Evolutionary conservation across 441 rosid genomes (phyloP).

Genomic region (Croton laevigatus): DNA sequence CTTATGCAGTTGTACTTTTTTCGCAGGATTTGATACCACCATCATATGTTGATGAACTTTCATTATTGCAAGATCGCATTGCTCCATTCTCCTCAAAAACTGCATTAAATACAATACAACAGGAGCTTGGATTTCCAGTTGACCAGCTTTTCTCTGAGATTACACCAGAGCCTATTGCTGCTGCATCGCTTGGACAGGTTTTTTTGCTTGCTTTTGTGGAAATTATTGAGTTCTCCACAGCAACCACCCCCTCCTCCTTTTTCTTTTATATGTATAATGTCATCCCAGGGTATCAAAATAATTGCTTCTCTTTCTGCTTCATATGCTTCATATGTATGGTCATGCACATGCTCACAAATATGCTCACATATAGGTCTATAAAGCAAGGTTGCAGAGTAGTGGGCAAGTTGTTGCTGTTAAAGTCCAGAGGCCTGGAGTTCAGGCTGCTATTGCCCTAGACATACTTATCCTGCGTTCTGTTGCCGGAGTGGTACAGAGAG

Average conservation of each 20-base stretch:
- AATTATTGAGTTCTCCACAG: no score
- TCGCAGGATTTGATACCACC: conserved; percentile 84
- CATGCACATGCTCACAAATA: not conserved
- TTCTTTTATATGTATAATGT: not conserved
- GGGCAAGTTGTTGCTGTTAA: conserved; percentile 81
- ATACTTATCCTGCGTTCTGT: conserved; percentile 72
- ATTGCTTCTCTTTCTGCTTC: conserved; percentile 5
- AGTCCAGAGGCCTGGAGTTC: conserved; percentile 95
- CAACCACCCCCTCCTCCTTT: not conserved
- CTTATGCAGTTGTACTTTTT: conserved; percentile 3
- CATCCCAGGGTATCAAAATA: conserved; percentile 8
- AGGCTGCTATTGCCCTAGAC: conserved; percentile 89
- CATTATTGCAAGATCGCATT: conserved; percentile 81
- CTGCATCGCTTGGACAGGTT: conserved; percentile 98
- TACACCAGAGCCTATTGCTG: conserved; percentile 86
- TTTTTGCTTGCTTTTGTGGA: not conserved
- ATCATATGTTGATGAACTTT: conserved; percentile 78
- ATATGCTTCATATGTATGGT: not conserved
- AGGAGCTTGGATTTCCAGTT: conserved; percentile 69
- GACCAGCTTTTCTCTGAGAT: conserved; percentile 79
- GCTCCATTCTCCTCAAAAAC: conserved; percentile 80
- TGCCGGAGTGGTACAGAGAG: conserved; percentile 65
- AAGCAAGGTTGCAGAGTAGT: conserved; percentile 71
- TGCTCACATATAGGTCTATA: conserved; percentile 56
- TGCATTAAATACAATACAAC: conserved; percentile 72